Base-by-base conservation (phyloP, 73 alveolate genomes). In the Paramecium sexaurelia region DNA sequence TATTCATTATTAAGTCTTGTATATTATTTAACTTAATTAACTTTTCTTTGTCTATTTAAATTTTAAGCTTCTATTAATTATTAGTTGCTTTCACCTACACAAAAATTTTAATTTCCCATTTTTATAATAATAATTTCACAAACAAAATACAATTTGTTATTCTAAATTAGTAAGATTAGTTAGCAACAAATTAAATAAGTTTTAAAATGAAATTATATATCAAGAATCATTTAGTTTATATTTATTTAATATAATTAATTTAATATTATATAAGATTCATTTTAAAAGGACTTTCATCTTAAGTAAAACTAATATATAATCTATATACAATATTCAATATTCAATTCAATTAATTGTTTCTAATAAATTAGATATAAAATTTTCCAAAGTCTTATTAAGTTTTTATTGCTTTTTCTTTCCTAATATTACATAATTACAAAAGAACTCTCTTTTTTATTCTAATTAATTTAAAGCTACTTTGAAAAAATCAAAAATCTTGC, bases 31-130 rank as follows among this genome's bases (percentile, higher is more conserved):
- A 61, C 83, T 6, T 61, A 32, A n/a, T 4, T 27, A 0, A 61
- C 83, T 61, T 26, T 61, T 10, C 45, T 61, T 11, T 61, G 17
- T 29, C n/a, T 26, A 9, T 29, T 61, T 11, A 26, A 0, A 61
- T 26, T 32, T 8, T 26, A 3, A 10, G 43, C 9, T 26, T 22
- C 0, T 6, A 32, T 11, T 15, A 1, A 26, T 0, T 1, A 15
- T 56, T 20, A 11, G 10, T 20, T 56, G 19, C 1, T 4, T 29
- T 61, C 83, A 0, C 33, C 45, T 11, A 20, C 8, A 61, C 83
- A 61, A 2, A 61, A 32, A 29, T 41, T 26, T 61, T 61, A 61
- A 61, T 61, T 61, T 26, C 83, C 83, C 83, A 61, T 61, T 61
- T 45, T 61, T 61, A 51, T 51, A 51, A 51, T n/a, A 51, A 51